Percentiles rank a stretch among this genome's conserved stretches.
Evolutionary conservation across 345 rosid species (phyloP).

Genomic region (Brassica incana): DNA sequence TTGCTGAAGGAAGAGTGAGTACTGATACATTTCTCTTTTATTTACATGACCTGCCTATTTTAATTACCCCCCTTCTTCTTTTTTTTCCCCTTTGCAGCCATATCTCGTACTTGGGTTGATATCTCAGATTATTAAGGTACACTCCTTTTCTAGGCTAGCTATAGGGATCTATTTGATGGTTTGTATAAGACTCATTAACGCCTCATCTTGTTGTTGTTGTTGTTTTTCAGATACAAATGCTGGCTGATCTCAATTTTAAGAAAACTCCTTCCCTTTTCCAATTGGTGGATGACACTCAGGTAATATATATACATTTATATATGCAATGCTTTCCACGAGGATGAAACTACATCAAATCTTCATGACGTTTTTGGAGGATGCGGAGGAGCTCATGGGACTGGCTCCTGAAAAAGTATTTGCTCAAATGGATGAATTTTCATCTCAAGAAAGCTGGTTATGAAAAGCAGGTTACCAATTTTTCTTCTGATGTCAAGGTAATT

Average conservation of each 20-base stretch:
- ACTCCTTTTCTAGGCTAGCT: not conserved
- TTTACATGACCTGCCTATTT: slow-evolving; percentile 17
- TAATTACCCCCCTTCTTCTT: not conserved
- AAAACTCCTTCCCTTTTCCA: slow-evolving; percentile 94
- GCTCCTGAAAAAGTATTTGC: slow-evolving; percentile 89
- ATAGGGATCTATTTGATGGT: not conserved
- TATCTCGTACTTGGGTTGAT: slow-evolving; percentile 94
- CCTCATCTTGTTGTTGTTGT: slow-evolving; percentile 27
- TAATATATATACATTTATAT: slow-evolving; percentile 17
- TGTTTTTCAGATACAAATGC: slow-evolving; percentile 74
- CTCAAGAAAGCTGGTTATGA: slow-evolving; percentile 88
- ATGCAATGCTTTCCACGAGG: no score
- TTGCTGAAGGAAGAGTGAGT: slow-evolving; percentile 94
- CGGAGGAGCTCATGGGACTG: slow-evolving; percentile 88
- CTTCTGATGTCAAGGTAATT: slow-evolving; percentile 90
- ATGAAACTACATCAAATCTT: slow-evolving; percentile 11
- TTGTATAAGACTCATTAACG: slow-evolving; percentile 16
- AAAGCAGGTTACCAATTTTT: slow-evolving; percentile 91
- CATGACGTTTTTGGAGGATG: slow-evolving; percentile 62
- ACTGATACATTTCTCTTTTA: not conserved
- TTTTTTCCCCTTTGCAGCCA: slow-evolving; percentile 53
- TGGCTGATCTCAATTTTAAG: slow-evolving; percentile 90
- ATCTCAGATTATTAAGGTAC: slow-evolving; percentile 95
- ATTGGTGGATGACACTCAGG: slow-evolving; percentile 82
- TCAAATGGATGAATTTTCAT: slow-evolving; percentile 99